Base-by-base conservation (phyloP, 768 basidiomycete genomes). In the Lactifluus echinatus region DNA sequence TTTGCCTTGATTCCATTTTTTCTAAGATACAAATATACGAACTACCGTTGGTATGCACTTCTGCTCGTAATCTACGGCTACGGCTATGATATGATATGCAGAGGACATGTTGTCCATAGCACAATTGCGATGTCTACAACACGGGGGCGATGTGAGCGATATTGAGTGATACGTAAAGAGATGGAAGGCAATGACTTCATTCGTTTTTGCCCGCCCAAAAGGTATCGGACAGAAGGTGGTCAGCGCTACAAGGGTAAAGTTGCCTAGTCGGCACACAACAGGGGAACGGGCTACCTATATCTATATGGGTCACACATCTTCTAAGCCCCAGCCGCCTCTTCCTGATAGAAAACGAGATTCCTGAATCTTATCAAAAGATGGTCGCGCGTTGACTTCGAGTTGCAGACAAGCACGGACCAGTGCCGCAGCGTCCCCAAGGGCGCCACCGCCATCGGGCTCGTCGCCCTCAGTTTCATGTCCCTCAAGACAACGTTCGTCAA, bases 391-490 rank as follows among this genome's bases (percentile, higher is more conserved):
- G 37, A 89, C 78, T 36, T 88, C 83, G n/a, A 94, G 79, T 63
- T 83, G 83, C 43, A 98, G 75, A 70, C 96, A 97, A 33, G 86
- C 82, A 55, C 80, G 75, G 14, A 96, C 92, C 47, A 97, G 79
- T 31, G 81, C 82, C 43, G 89, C 85, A 2, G 91, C 96, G 65
- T 95, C 93, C 14, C 82, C 85, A 36, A 95, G 76, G 8, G 82
- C 76, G 5, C 92, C 88, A 34, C 93, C 93, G 3, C 89, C 90
- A 67, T 95, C 93, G 5, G 63, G 59, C 66, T 93, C 93, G 65
- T 82, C 79, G 4, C 89, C 91, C 2, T 87, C 87, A 50, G 69
- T 71, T 66, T 84, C 84, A 66, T 84, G 84, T 44, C 75, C 87
- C 21, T 88, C 88, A 8, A 75, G 79, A 63, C 92, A 94, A 49